phyloP scores from a whole-genome alignment of 495 filamentous ascomycete genomes.

The Aspergillus cavernicola region DNA sequence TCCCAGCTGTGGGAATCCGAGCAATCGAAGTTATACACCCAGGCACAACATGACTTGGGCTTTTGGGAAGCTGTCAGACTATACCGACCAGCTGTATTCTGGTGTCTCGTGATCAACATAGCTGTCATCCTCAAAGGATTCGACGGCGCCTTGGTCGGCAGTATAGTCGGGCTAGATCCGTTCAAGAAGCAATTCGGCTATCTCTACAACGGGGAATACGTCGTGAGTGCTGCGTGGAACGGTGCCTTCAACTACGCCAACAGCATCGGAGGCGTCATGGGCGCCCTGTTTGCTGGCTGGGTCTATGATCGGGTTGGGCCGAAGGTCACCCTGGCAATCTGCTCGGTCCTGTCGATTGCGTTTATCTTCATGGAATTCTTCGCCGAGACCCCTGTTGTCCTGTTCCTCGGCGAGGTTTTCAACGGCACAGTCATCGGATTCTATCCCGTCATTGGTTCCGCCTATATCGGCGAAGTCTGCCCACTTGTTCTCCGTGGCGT shows the following conservation, averaged over 20 bases:
- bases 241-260: constrained; percentile 4
- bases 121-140: constrained; percentile 4
- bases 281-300: not conserved
- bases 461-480: not conserved
- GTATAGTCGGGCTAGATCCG: constrained; percentile 1
- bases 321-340: not conserved
- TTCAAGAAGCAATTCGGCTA: not conserved
- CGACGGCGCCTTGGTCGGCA: constrained; percentile 4
- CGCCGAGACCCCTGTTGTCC: not conserved
- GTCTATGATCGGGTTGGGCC: constrained; percentile 1
- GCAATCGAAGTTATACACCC: not conserved
- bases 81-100: not conserved
- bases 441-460: constrained; percentile 1
- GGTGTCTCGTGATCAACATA: not conserved
- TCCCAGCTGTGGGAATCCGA: no score
- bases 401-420: constrained; percentile 3
- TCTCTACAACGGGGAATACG: not conserved
- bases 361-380: constrained; percentile 9
- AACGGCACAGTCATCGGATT: constrained; percentile 1
- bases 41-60: not conserved
- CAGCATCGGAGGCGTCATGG: not conserved
- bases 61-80: constrained; percentile 1
- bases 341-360: not conserved
- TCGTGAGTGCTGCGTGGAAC: not conserved
- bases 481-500: not conserved